Percentiles rank a stretch among this genome's conserved stretches.
Evolutionary conservation across 176 grass and related monocot species (phyloP).

Genomic region (Chrysopogon serrulatus): DNA sequence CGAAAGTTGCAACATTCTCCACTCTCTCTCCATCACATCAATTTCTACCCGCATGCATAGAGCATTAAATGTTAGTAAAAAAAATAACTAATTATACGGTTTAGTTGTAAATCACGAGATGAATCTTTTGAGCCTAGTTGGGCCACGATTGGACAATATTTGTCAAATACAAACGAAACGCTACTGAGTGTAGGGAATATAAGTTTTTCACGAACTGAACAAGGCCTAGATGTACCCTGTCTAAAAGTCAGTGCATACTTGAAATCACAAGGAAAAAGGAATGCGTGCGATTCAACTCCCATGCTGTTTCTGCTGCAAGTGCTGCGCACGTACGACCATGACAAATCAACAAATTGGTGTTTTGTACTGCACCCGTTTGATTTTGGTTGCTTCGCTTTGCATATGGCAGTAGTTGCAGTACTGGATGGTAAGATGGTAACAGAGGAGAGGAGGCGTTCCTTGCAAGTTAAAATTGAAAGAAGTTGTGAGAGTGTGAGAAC

Average conservation of each 20-base stretch:
- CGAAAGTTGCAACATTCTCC: too few species aligned
- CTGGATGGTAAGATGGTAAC: too few species aligned
- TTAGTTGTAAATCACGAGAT: too few species aligned
- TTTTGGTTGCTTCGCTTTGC: constrained; percentile 1
- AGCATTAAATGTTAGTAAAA: too few species aligned
- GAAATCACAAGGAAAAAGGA: background rate
- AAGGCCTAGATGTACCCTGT: background rate
- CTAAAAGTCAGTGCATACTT: background rate
- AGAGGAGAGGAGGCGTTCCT: background rate
- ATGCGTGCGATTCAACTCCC: background rate
- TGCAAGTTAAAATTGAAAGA: background rate
- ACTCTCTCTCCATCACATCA: too few species aligned
- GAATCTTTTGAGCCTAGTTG: too few species aligned
- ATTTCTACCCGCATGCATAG: too few species aligned
- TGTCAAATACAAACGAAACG: too few species aligned
- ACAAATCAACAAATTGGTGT: background rate
- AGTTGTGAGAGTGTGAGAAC: background rate
- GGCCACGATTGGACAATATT: too few species aligned
- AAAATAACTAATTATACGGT: too few species aligned
- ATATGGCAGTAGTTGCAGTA: background rate
- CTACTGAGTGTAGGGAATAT: too few species aligned
- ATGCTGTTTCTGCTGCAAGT: background rate
- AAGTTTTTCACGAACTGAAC: too few species aligned
- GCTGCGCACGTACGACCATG: background rate
- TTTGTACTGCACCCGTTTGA: background rate